Percentiles rank a stretch among this genome's conserved stretches.
Evolutionary conservation across 139 green algal species (phyloP).

Genomic region (Chlorella vulgaris): DNA sequence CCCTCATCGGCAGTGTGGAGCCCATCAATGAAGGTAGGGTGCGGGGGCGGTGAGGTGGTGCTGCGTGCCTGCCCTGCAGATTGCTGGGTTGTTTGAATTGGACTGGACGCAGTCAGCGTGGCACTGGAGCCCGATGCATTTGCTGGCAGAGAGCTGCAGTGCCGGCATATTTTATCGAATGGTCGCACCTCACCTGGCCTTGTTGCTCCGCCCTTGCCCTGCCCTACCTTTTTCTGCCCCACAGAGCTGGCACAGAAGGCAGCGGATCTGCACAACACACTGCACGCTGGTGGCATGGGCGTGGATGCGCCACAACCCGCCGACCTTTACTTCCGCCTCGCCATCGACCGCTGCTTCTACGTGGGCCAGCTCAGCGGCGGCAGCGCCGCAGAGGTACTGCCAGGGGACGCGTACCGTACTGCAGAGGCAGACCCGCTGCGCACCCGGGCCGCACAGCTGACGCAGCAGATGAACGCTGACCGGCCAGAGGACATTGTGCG

Average conservation of each 20-base stretch:
- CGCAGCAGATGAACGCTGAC: constrained; percentile 64
- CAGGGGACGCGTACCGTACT: constrained; percentile 39
- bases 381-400: constrained; percentile 37
- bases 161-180: no score
- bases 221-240: neutral
- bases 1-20: constrained; percentile 71
- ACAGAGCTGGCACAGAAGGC: constrained; percentile 40
- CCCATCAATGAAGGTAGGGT: constrained; percentile 19
- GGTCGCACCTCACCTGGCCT: neutral
- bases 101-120: no score
- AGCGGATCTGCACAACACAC: constrained; percentile 41
- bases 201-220: neutral
- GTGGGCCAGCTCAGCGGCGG: constrained; percentile 52
- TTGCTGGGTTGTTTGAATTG: no score
- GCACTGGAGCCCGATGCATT: no score
- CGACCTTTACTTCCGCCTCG: constrained; percentile 52
- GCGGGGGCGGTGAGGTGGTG: neutral
- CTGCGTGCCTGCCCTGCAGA: neutral
- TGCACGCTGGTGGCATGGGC: constrained; percentile 45
- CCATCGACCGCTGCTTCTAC: constrained; percentile 62
- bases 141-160: no score
- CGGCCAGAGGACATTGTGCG: constrained; percentile 84
- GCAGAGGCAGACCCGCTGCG: constrained; percentile 71
- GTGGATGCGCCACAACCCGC: constrained; percentile 43
- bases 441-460: constrained; percentile 59